These are phyloP conservation scores for Emericellopsis terricola DNA, from an alignment of 495 filamentous ascomycete genomes.

Conservation along the genomic window DNA sequence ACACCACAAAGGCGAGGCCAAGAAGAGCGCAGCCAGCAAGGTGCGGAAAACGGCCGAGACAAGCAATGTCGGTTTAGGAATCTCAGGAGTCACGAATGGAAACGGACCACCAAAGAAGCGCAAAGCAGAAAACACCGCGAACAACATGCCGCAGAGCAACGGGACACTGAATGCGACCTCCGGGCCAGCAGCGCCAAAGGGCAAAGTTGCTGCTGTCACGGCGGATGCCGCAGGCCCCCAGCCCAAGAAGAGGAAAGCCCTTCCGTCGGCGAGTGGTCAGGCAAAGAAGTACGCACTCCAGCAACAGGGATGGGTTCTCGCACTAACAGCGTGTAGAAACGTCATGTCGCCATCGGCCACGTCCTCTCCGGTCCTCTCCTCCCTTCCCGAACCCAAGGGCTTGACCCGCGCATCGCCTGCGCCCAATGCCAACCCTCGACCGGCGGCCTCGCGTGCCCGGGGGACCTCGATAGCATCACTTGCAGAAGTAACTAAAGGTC, in stretches of 20 bases:
- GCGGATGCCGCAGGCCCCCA: too few relatives aligned
- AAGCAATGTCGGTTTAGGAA: constrained; percentile 33
- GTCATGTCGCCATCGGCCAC: constrained; percentile 47
- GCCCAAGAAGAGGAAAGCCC: constrained; percentile 52
- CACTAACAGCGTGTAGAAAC: too few relatives aligned
- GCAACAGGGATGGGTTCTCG: too few relatives aligned
- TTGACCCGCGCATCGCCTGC: constrained; percentile 22
- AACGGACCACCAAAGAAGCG: constrained; percentile 50
- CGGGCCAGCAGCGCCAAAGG: constrained; percentile 28
- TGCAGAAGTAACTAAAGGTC: constrained; percentile 32
- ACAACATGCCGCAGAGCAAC: constrained; percentile 7
- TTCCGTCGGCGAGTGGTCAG: constrained; percentile 39
- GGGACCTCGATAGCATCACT: constrained; percentile 43
- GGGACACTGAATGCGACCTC: constrained; percentile 46
- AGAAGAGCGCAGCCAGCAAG: constrained; percentile 41
- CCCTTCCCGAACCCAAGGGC: constrained; percentile 34
- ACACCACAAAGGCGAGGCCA: constrained; percentile 25
- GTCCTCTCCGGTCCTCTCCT: constrained; percentile 52
- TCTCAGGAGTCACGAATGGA: constrained; percentile 23
- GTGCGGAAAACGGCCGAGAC: constrained; percentile 43
- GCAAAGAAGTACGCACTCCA: too few relatives aligned
- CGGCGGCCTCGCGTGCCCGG: constrained; percentile 47
- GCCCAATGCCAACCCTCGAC: constrained; percentile 23
- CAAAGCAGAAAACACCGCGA: constrained; percentile 53
- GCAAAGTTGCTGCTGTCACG: too few relatives aligned